Base-by-base conservation (phyloP, 139 green algal species). In the Chloropicon primus region DNA sequence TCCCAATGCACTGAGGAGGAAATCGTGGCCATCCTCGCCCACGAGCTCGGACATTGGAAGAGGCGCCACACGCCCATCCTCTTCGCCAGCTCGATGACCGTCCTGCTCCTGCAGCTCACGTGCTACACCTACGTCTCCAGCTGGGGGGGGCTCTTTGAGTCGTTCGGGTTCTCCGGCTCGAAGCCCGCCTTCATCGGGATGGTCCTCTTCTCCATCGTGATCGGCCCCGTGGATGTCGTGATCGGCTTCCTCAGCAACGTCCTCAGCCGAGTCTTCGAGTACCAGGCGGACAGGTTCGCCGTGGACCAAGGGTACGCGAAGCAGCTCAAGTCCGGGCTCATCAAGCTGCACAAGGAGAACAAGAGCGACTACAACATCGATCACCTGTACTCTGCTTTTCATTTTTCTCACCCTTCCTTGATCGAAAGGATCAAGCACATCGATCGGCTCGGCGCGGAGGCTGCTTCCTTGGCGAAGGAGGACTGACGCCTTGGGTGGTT, bases 11-110 rank as follows among this genome's bases (percentile, higher is more conserved):
- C 26, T 28, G 82, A 95, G 82, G 87, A 92, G 74, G 81, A 97
- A 78, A 84, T 97, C 28, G 88, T 95, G 22, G 93, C 92, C 1
- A 91, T 97, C 29, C 84, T 97, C 28, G 94, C 90, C 0, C 93
- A 98, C 77, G 93, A 94, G 82, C 80, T 96, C 24, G 85, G 79
- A 27, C 73, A 84, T 74, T 73, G 28, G 25, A 96, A 95, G 88
- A 83, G 96, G 75, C 28, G 85, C 22, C 93, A 97, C 88, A 96
- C 89, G 0, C 71, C 82, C 0, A 78, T 86, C 23, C 85, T 91
- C 53, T 92, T 97, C 74, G 27, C 82, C 0, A 76, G 85, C 1
- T 54, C 72, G 26, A 87, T 96, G 80, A 62, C 86, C 0, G 28
- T 94, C 3, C 25, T 88, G 1, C 28, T 93, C 26, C 53, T 78